Evolutionary conservation across 495 filamentous ascomycete species (phyloP).

Genomic region (Hypoxylon rickii): DNA sequence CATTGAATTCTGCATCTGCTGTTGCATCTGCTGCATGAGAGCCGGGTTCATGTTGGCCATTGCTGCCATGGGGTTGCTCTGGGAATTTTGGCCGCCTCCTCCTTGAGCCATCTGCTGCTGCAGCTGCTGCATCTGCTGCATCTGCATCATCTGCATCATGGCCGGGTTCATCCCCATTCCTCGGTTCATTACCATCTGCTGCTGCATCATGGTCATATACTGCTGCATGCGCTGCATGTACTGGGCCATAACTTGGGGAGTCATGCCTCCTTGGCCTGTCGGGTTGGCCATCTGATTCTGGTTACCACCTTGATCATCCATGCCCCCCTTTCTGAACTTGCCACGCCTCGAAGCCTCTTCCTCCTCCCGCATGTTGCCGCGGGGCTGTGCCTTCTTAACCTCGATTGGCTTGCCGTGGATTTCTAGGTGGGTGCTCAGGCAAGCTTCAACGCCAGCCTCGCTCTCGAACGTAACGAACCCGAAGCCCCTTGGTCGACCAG

Average conservation of each 20-base stretch:
- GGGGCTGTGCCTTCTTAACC: conserved; percentile 95
- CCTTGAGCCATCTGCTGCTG: conserved; percentile 65
- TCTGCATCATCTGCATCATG: conserved; percentile 65
- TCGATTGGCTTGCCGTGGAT: conserved; percentile 96
- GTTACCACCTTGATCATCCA: conserved; percentile 47
- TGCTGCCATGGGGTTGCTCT: conserved; percentile 52
- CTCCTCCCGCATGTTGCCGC: conserved; percentile 91
- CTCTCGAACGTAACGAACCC: conserved; percentile 99
- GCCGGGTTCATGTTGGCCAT: conserved; percentile 71
- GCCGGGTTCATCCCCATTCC: conserved; percentile 61
- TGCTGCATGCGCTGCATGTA: conserved; percentile 98
- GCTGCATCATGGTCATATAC: conserved; percentile 93
- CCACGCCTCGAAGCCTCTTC: conserved; percentile 76
- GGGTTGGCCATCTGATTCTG: conserved; percentile 48
- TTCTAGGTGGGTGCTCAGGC: conserved; percentile 75
- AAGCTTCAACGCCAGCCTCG: conserved; percentile 91
- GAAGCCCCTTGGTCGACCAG: conserved; percentile 90
- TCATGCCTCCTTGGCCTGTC: conserved; percentile 68
- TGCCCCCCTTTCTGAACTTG: conserved; percentile 55
- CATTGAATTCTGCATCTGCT: conserved; percentile 75
- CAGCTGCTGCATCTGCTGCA: conserved; percentile 87
- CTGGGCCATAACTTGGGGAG: conserved; percentile 95
- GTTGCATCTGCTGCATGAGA: conserved; percentile 88
- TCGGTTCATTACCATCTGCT: conserved; percentile 69
- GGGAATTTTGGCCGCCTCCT: conserved; percentile 43